Base-by-base conservation (phyloP, 2,329 filamentous ascomycete species). In the Penicillium corylophilum region DNA sequence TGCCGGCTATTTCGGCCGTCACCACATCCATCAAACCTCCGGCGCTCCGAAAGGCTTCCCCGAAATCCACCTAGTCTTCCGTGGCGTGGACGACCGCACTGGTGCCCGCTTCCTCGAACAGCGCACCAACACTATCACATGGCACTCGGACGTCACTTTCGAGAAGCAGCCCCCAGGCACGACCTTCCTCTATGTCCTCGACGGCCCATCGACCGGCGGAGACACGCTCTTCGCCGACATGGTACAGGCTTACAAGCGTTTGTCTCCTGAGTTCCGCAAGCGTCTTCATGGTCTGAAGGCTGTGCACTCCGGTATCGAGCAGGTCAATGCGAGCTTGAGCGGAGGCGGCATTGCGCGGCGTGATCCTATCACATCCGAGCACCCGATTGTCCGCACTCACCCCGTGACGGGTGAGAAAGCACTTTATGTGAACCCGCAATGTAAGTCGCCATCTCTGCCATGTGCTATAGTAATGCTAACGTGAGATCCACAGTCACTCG, bases 111-210 rank as follows among this genome's bases (percentile, higher is more conserved):
- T 87, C 71, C 85, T 90, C 59, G 74, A 80, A 48, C 82, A 83
- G 42, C 82, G 88, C 20, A 92, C 88, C 3, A 93, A 86, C 72
- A 89, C 86, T 1, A 85, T 95, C 1, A 89, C 89, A 7, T 96
- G 90, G 90, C 91, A 96, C 74, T 89, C 86, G 0, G 91, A 96
- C 61, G 86, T 95, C 1, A 89, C 88, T 0, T 96, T 95, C 67
- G 92, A 96, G 75, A 77, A 82, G 60, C 91, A 96, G 73, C 90
- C 92, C 1, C 90, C 92, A 0, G 90, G 90, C 26, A 96, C 90
- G 0, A 95, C 92, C 0, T 95, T 96, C 73, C 73, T 96, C 31
- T 95, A 95, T 67, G 79, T 91, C 44, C 81, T 96, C n/a, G 90
- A 96, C 66, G 86, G 83, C 40, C 91, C 91, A 1, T 78, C 82